Evolutionary conservation across 257 asterid genomes (phyloP).

Genomic region (Voacanga thouarsii): DNA sequence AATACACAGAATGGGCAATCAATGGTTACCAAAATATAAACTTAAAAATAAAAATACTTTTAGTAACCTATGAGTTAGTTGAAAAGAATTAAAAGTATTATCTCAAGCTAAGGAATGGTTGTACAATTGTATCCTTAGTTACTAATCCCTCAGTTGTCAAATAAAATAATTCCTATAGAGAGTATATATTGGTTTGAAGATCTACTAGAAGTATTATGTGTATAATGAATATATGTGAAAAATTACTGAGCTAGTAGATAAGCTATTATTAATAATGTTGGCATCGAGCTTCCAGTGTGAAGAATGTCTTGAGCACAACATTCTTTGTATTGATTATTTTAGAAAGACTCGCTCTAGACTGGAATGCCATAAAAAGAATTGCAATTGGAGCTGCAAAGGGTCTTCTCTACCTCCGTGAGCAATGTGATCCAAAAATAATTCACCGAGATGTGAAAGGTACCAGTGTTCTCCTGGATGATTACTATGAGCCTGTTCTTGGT

Average conservation of each 20-base stretch:
- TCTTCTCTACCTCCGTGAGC: constrained; percentile 84
- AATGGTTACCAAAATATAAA: not conserved
- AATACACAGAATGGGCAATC: not conserved
- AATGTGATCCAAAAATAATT: too few relatives aligned
- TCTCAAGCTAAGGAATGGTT: not conserved
- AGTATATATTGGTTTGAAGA: not conserved
- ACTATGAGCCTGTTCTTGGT: too few relatives aligned
- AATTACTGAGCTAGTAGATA: too few relatives aligned
- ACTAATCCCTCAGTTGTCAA: not conserved
- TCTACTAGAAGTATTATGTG: not conserved
- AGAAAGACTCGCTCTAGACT: constrained; percentile 79
- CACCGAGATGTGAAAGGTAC: too few relatives aligned
- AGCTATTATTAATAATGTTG: too few relatives aligned
- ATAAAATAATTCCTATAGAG: not conserved
- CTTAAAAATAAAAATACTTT: not conserved
- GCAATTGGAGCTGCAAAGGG: constrained; percentile 97
- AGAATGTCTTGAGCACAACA: too few relatives aligned
- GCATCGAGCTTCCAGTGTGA: not conserved
- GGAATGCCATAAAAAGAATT: constrained; percentile 77
- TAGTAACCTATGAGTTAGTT: not conserved
- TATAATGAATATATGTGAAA: too few relatives aligned
- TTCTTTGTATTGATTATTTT: constrained; percentile 6
- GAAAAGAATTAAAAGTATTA: not conserved
- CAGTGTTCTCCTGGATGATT: too few relatives aligned
- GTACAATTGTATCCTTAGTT: too few relatives aligned